Evolutionary conservation across 2,329 filamentous ascomycete genomes (phyloP), one percentile per base, ranked within the genome.

Genomic region (Chaetomium globosum): DNA sequence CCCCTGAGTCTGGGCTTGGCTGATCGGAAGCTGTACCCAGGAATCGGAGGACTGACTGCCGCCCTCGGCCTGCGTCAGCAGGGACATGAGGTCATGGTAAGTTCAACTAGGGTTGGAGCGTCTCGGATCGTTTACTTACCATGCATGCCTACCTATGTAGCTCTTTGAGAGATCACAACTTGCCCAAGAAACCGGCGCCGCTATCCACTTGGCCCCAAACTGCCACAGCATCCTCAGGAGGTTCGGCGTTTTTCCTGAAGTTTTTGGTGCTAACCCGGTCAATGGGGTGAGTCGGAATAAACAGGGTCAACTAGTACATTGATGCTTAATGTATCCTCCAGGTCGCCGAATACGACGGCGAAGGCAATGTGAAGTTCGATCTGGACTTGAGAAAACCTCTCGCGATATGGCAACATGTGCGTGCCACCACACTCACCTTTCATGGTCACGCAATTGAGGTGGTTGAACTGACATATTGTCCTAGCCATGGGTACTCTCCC

Each of bases 141-240:
- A 9, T 13, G 54, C 26, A 26, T 26, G 4, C 26, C 2, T 26
- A 26, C 26, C 2, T 26, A 26, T 26, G 30, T 61, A 81, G 76
- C 68, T 83, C 0, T 80, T 77, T 56, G 81, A 83, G 69, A 78
- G 81, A 66, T 83, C 81, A 1, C 75, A 75, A 13, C 81, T 85
- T 61, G 79, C 80, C n/a, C 80, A 77, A 51, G 83, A 86, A 71
- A 73, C 80, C 1, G 84, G 84, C 0, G 83, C 84, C 1, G 84
- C 83, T 0, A 79, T 86, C 53, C 83, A 86, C 71, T 72, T 86
- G 1, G 79, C 82, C 0, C 83, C 83, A 0, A 86, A 86, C 71
- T 76, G 78, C 1, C 83, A 84, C 70, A 79, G 81, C 5, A 72
- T 85, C 1, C 74, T 85, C 4, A 74, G 75, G 12, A 57, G 75